Conservation (phyloP, 2,329 filamentous ascomycete species). For the Colletotrichum salicis region DNA sequence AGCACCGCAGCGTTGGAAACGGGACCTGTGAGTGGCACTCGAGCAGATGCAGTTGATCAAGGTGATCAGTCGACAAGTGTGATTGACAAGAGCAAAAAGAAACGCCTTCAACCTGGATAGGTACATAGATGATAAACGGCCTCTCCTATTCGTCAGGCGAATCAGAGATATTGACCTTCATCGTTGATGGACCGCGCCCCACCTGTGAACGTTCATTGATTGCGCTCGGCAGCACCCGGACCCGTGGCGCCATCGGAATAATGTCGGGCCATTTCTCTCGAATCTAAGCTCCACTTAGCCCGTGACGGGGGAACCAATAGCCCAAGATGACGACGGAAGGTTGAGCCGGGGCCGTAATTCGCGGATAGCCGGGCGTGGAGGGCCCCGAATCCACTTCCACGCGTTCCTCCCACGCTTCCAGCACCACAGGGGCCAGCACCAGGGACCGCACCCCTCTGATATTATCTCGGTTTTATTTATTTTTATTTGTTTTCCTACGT, state of each 20-base stretch:
- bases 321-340: neutral
- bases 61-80: neutral
- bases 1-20: conserved; percentile 14
- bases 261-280: conserved; percentile 8
- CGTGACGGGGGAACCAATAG: neutral
- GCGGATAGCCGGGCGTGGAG: conserved; percentile 6
- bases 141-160: neutral
- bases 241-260: conserved; percentile 24
- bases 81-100: neutral
- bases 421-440: neutral
- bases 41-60: neutral
- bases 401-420: conserved; percentile 17
- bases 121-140: neutral
- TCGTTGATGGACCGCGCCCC: too few species aligned
- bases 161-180: neutral
- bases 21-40: neutral
- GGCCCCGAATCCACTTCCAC: conserved; percentile 21
- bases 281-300: neutral
- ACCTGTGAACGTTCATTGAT: neutral
- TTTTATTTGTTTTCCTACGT: neutral
- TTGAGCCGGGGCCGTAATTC: conserved; percentile 6
- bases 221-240: conserved; percentile 21
- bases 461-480: conserved; percentile 1
- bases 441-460: neutral
- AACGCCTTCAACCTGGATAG: neutral